Base-by-base conservation (phyloP, 1,139 yeast genomes). In the Debaryomyces udenii region DNA sequence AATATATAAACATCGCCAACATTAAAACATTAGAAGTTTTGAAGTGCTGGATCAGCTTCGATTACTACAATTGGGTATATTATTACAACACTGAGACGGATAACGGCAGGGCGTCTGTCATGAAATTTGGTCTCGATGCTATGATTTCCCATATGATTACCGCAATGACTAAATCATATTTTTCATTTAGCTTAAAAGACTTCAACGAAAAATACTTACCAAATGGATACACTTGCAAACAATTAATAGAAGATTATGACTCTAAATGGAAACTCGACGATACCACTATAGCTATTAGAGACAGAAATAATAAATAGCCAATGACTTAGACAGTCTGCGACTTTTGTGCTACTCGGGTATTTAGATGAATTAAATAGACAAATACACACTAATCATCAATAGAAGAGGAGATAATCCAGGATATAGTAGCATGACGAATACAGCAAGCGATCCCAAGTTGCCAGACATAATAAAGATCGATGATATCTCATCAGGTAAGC, bases 401-500 rank as follows among this genome's bases (percentile, higher is more conserved):
- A 7, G 22, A 20, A 20, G 22, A 7, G 7, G 7, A 20, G 7
- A 20, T 7, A 20, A 20, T 5, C 7, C 5, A 20, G 7, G 7
- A 7, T 6, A 20, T 7, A 20, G 7, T 20, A 20, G 7, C 5
- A 35, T 16, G 32, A 33, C 38, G 41, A 34, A 24, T 26, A 18
- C 44, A 20, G 23, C 42, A 32, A 41, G 39, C 9, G 39, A 42
- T 41, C 30, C 41, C 26, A 59, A 51, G 32, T 59, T 70, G 15
- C 73, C 75, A 1, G 74, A 68, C 18, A 49, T 56, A 17, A 66
- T 70, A 35, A 72, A 66, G 46, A 72, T 73, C n/a, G 78, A 73
- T 48, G 78, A 73, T 48, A 68, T 73, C 28, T 61, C 76, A 6
- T 66, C 74, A 10, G 78, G 78, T 4, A 64, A 59, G 45, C 64